Conservation (phyloP, 108 stramenopile species). For the Cyclotella sp. region DNA sequence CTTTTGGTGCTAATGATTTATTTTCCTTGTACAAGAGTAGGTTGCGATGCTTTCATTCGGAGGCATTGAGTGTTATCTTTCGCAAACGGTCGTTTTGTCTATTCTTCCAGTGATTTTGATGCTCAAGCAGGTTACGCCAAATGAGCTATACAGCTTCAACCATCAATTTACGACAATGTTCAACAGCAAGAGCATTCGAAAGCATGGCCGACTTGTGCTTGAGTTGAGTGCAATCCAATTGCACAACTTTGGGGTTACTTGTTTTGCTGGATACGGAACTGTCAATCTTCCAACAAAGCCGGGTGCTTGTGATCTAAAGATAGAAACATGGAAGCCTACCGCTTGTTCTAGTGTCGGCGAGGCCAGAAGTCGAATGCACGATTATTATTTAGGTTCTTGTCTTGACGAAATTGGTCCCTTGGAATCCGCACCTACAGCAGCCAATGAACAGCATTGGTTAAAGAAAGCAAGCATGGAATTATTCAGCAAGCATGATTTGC, state of each 20-base stretch:
- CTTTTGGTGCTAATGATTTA: not conserved
- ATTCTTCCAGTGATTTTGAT: constrained; percentile 29
- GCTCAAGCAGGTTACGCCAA: not conserved
- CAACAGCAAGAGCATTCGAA: constrained; percentile 4
- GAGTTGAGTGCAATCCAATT: constrained; percentile 28
- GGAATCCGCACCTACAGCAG: constrained; percentile 15
- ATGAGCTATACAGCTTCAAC: constrained; percentile 21
- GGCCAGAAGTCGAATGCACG: constrained; percentile 24
- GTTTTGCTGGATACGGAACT: constrained; percentile 34
- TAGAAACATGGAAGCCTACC: constrained; percentile 37
- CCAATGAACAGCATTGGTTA: constrained; percentile 13
- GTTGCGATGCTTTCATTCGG: constrained; percentile 17
- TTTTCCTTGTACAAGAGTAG: constrained; percentile 13
- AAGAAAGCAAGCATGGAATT: constrained; percentile 9
- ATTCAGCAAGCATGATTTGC: constrained; percentile 33
- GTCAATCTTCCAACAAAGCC: constrained; percentile 29
- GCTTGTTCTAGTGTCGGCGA: constrained; percentile 14
- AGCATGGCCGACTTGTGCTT: not conserved
- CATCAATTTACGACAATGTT: constrained; percentile 39
- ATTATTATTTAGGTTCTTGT: constrained; percentile 41
- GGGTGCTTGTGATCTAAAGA: constrained; percentile 26
- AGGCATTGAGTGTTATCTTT: constrained; percentile 3
- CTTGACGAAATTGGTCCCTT: constrained; percentile 30
- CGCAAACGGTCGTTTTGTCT: constrained; percentile 5
- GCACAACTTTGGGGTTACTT: constrained; percentile 41